A percentile compares a stretch with the other conserved stretches of the same genome.
These are phyloP conservation scores for Rhododendron ferrugineum DNA, from an alignment of 148 eudicot species.

Conservation along the genomic window DNA sequence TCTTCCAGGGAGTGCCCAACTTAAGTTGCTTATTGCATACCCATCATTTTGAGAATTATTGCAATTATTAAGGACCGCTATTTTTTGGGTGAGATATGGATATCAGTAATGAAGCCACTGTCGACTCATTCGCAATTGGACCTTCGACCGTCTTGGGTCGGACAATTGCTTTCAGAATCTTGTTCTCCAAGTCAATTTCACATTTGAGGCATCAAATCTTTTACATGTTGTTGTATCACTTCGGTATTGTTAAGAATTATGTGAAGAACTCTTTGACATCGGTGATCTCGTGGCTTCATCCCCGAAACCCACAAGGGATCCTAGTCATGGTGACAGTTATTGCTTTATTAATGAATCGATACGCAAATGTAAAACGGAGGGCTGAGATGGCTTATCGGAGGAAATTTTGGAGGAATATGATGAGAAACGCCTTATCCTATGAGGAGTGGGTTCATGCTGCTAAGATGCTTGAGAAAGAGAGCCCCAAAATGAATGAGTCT, in stretches of 20 bases:
- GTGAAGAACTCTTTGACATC: constrained; percentile 38
- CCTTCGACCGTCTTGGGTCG: constrained; percentile 73
- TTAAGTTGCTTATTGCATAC: not conserved
- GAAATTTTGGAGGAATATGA: constrained; percentile 95
- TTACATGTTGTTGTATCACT: constrained; percentile 27
- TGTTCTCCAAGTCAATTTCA: constrained; percentile 71
- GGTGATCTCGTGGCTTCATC: constrained; percentile 77
- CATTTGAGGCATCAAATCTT: constrained; percentile 58
- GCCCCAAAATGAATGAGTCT: constrained; percentile 59
- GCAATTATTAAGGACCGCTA: not conserved
- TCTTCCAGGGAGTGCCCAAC: not conserved
- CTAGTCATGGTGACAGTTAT: constrained; percentile 63
- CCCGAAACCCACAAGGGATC: constrained; percentile 88
- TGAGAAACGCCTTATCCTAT: constrained; percentile 66
- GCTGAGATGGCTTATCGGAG: constrained; percentile 86
- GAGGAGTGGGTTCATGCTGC: constrained; percentile 98
- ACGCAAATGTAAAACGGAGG: constrained; percentile 65
- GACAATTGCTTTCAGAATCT: constrained; percentile 71
- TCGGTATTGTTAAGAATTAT: constrained; percentile 16
- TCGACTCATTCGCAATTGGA: constrained; percentile 74
- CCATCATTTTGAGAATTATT: not conserved
- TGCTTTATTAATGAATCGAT: constrained; percentile 69
- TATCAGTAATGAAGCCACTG: constrained; percentile 67
- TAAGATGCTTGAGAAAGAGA: constrained; percentile 79
- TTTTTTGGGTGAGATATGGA: constrained; percentile 42